Evolutionary conservation across 805 yeast species (phyloP).

Genomic region (Metschnikowia sp.): DNA sequence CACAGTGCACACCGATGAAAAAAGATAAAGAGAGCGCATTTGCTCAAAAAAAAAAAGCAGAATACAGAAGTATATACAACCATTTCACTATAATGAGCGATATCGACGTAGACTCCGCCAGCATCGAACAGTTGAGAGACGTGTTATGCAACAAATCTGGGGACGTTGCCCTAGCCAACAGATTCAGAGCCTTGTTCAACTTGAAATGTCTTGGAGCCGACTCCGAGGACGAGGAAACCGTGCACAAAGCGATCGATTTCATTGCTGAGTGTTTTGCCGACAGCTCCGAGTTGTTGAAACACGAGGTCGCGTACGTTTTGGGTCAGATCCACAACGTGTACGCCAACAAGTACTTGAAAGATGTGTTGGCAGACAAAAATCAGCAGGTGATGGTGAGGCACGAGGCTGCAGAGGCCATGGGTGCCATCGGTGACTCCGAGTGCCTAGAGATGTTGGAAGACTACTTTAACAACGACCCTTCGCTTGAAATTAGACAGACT

Average conservation of each 20-base stretch:
- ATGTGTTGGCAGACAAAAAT: conserved; percentile 57
- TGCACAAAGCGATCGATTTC: conserved; percentile 69
- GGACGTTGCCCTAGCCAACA: conserved; percentile 67
- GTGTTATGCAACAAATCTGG: conserved; percentile 65
- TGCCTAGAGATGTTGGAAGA: conserved; percentile 64
- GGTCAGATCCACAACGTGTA: conserved; percentile 89
- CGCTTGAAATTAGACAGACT: conserved; percentile 89
- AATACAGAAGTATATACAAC: neutral
- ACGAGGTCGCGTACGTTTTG: conserved; percentile 94
- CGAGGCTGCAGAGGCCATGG: conserved; percentile 98
- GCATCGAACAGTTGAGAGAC: conserved; percentile 68
- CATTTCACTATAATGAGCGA: conserved; percentile 24
- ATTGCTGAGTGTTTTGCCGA: conserved; percentile 82
- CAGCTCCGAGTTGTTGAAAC: conserved; percentile 86
- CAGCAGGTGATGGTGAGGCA: conserved; percentile 98
- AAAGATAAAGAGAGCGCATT: conserved; percentile 11
- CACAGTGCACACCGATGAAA: conserved; percentile 6
- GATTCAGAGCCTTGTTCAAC: conserved; percentile 93
- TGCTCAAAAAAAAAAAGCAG: neutral
- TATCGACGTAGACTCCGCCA: conserved; percentile 39
- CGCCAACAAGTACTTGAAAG: conserved; percentile 73
- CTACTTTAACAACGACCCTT: conserved; percentile 69
- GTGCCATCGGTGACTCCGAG: conserved; percentile 83
- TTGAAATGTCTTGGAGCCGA: conserved; percentile 84
- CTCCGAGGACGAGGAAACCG: conserved; percentile 49